Evolutionary conservation across 179 eudicot genomes (phyloP).

Genomic region (Camellia oleifera): DNA sequence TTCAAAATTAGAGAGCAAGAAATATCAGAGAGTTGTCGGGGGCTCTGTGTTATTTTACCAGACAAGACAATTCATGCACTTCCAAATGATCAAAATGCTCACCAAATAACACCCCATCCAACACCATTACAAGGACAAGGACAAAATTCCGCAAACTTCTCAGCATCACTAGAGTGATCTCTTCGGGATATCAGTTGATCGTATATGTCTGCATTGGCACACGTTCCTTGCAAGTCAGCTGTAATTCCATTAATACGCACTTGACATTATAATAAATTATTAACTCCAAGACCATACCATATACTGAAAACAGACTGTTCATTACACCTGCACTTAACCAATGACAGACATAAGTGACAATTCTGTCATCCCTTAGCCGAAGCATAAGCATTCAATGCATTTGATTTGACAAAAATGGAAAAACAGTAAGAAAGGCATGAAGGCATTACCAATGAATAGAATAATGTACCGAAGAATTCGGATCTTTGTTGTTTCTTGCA

Average conservation of each 20-base stretch:
- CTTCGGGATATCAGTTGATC: slow-evolving; percentile 78
- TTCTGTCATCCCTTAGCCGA: not conserved
- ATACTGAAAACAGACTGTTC: slow-evolving; percentile 80
- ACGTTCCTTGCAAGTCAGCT: not conserved
- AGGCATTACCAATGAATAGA: slow-evolving; percentile 74
- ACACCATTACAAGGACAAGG: slow-evolving; percentile 88
- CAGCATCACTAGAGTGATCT: slow-evolving; percentile 82
- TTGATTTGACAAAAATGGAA: not conserved
- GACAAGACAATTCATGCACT: not conserved
- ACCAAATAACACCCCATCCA: slow-evolving; percentile 75
- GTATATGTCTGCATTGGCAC: slow-evolving; percentile 60
- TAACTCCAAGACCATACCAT: slow-evolving; percentile 37
- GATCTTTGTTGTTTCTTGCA: slow-evolving; percentile 63
- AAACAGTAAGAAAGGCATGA: slow-evolving; percentile 12
- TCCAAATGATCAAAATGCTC: not conserved
- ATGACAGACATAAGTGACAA: slow-evolving; percentile 4
- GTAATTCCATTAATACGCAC: not conserved
- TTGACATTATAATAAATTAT: not conserved
- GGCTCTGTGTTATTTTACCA: not conserved
- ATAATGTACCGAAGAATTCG: slow-evolving; percentile 79
- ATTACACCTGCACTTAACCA: slow-evolving; percentile 61
- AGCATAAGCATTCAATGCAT: not conserved
- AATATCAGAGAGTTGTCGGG: not conserved
- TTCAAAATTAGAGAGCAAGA: not conserved
- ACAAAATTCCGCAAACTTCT: slow-evolving; percentile 86